Evolutionary conservation across 768 basidiomycete species (phyloP), one percentile per base, ranked within the genome.

Genomic region (Rhodotorula toruloides): DNA sequence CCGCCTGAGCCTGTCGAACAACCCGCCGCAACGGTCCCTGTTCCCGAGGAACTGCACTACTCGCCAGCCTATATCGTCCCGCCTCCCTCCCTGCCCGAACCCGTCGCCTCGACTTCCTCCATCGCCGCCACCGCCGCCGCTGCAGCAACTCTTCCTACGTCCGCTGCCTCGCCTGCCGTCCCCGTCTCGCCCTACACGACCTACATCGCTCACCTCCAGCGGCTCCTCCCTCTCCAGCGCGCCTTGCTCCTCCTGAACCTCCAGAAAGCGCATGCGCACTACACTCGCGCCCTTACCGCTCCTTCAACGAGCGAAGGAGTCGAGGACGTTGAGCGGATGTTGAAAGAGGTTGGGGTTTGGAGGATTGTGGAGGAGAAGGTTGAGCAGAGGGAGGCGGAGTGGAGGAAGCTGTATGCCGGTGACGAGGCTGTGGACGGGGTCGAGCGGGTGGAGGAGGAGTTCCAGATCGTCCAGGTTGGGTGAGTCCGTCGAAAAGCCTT

Each of bases 181-280:
- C n/a, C n/a, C n/a, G n/a, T n/a, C n/a, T n/a, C n/a, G n/a, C 53
- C 53, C n/a, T 54, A 54, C 25, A 27, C 22, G 25, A 8, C 53
- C 29, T 70, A 63, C 61, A 49, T 70, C 34, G 17, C 48, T 19
- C 50, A 66, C 54, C 48, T 70, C 6, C 54, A 62, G 27, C 52
- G 49, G 6, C 62, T 70, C 48, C 46, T 67, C 53, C 69, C 69
- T 27, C 58, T 70, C 10, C 69, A 70, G 47, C 64, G 69, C 25
- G 53, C 65, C 11, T 61, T 70, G 25, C 48, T 70, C 9, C 58
- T 70, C 17, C 65, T 70, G 42, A 70, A 70, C 58, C 47, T 70
- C 0, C 69, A 70, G 36, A 70, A 70, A 48, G 69, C 69, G 32
- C 65, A 63, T 48, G 52, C 32, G 14, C 53, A 54, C 50, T 70